Conservation (phyloP, 2,329 filamentous ascomycete genomes). For the Phialocephala sp. region DNA sequence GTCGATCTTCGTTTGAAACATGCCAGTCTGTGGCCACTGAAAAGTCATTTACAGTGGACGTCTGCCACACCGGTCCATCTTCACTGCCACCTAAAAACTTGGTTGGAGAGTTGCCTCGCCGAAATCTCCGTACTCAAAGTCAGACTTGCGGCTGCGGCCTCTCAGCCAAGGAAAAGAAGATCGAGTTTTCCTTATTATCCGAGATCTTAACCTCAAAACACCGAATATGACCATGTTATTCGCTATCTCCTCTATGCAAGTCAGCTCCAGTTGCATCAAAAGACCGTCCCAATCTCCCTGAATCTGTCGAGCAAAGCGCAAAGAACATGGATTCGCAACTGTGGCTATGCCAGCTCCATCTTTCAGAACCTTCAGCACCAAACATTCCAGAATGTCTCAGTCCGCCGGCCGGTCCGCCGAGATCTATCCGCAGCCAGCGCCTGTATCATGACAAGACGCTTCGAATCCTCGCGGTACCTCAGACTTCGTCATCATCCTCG, state of each 20-base stretch:
- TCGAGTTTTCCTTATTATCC: slow-evolving; percentile 3
- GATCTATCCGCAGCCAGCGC: neutral
- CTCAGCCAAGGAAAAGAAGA: neutral
- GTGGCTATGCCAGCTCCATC: neutral
- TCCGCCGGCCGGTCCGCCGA: neutral
- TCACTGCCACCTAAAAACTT: neutral
- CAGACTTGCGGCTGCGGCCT: neutral
- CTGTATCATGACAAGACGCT: neutral
- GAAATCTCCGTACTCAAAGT: neutral
- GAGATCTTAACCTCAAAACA: slow-evolving; percentile 1
- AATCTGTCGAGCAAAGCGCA: neutral
- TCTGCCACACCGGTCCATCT: neutral
- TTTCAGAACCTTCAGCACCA: slow-evolving; percentile 1
- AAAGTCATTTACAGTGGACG: neutral
- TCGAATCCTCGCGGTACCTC: slow-evolving; percentile 10
- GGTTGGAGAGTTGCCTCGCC: neutral
- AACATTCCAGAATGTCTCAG: slow-evolving; percentile 7
- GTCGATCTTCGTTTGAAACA: slow-evolving; percentile 18
- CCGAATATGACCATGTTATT: neutral
- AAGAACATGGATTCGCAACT: neutral
- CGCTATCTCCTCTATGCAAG: neutral
- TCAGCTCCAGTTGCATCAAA: neutral
- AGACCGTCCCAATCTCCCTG: neutral
- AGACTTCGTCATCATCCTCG: neutral
- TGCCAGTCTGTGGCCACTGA: neutral